These are phyloP conservation scores for Debaryomyces robertsiae DNA, from an alignment of 1,139 yeast species.

Conservation along the genomic window DNA sequence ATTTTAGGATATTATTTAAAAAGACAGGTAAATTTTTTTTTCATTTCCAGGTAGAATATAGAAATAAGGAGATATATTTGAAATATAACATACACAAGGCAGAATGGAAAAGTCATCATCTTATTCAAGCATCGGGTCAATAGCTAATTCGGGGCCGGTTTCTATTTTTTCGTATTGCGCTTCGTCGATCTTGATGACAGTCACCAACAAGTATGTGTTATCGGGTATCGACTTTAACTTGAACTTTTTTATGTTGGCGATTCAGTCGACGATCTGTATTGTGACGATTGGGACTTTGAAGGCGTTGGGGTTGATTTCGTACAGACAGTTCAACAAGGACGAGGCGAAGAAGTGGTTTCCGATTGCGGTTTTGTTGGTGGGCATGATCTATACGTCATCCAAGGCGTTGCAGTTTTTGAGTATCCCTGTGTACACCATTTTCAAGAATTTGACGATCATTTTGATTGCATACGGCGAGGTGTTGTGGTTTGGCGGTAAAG, in stretches of 20 bases:
- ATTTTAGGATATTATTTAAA: too few relatives aligned
- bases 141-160: slow-evolving; percentile 81
- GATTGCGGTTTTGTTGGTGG: slow-evolving; percentile 82
- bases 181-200: slow-evolving; percentile 96
- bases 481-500: slow-evolving; percentile 93
- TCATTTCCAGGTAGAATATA: slow-evolving; percentile 30
- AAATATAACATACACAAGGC: too few relatives aligned
- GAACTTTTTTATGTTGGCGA: slow-evolving; percentile 83
- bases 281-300: slow-evolving; percentile 71
- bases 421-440: slow-evolving; percentile 95
- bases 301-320: slow-evolving; percentile 73
- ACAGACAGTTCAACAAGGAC: slow-evolving; percentile 78
- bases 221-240: slow-evolving; percentile 82
- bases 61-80: too few relatives aligned
- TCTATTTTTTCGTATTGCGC: slow-evolving; percentile 87
- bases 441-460: slow-evolving; percentile 95
- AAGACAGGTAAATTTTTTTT: too few relatives aligned
- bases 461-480: slow-evolving; percentile 98
- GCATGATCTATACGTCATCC: slow-evolving; percentile 95
- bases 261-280: slow-evolving; percentile 82
- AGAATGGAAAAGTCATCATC: slow-evolving; percentile 39
- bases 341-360: slow-evolving; percentile 98
- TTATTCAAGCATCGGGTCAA: slow-evolving; percentile 27
- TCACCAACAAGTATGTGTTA: slow-evolving; percentile 92
- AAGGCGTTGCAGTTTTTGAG: slow-evolving; percentile 90